Base-by-base conservation (phyloP, 345 rosid genomes). In the Camelina hispida region DNA sequence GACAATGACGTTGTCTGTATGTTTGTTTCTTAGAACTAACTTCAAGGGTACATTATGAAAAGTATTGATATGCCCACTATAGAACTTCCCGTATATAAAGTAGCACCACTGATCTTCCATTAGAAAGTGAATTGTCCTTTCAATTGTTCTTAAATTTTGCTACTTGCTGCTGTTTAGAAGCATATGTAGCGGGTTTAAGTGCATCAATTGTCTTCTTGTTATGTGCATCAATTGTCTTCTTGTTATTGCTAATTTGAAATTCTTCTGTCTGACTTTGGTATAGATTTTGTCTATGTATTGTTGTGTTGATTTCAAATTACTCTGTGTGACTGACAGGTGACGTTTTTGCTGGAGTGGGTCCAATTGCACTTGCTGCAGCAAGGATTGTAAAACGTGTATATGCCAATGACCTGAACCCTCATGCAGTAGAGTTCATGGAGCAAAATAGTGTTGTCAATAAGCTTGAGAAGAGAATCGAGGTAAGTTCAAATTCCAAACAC, bases 381-480 rank as follows among this genome's bases (percentile, higher is more conserved):
- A 89, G 80, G 89, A 82, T 85, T 73, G 97, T 91, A 40, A 91
- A 86, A 66, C 86, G 90, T 60, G 96, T 89, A 14, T 88, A 84
- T 67, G 97, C 98, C 77, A 93, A 93, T 85, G 96, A 93, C 80
- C 83, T 93, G 84, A 93, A 91, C 72, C 97, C 97, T 46, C 69
- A 62, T 63, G 98, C 96, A 8, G 84, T 93, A 60, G 91, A 93
- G 57, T 89, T 86, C 74, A 72, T 93, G 82, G 91, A 84, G 71
- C 89, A 84, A 74, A 91, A 91, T 73, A 80, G 84, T 60, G 87
- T 88, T 55, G 85, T 89, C 37, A 89, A 93, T 86, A 88, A 85
- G 84, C 85, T 89, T 28, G 97, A 89, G 83, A 85, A 75, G 81
- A 89, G 86, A 79, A 81, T 91, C 40, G 73, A 84, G 93, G 95